phyloP scores from a whole-genome alignment of 2,329 filamentous ascomycete genomes.

The Botrytis deweyae region DNA sequence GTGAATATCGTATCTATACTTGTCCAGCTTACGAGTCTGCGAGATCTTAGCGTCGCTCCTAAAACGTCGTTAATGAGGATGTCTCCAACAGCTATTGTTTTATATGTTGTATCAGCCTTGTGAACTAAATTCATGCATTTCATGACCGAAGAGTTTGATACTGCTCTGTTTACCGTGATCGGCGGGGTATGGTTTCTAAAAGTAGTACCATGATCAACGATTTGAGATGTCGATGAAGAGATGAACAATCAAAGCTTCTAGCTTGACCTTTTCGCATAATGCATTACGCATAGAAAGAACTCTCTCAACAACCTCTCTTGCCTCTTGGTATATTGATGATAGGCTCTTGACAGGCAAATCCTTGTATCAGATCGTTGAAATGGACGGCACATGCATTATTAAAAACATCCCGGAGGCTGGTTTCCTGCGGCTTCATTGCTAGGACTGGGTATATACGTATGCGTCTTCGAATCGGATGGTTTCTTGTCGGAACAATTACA shows the following conservation, averaged over 20 bases:
- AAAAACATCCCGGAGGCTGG: neutral
- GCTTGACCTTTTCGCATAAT: conserved; percentile 1
- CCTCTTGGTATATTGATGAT: neutral
- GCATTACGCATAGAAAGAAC: neutral
- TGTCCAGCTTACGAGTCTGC: conserved; percentile 2
- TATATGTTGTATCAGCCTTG: conserved; percentile 19
- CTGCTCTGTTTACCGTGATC: neutral
- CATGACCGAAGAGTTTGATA: neutral
- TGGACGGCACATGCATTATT: neutral
- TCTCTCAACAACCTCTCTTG: neutral
- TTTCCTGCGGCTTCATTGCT: conserved; percentile 3
- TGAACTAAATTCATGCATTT: conserved; percentile 18
- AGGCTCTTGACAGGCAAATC: conserved; percentile 10
- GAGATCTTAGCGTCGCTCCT: neutral
- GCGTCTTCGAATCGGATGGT: neutral
- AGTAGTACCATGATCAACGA: neutral
- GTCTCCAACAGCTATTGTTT: conserved; percentile 21
- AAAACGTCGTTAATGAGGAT: neutral
- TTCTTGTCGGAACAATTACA: neutral
- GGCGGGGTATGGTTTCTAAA: conserved; percentile 7
- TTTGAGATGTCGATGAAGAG: conserved; percentile 15
- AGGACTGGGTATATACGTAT: neutral
- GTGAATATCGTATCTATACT: conserved; percentile 1
- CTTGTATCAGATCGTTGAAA: conserved; percentile 19
- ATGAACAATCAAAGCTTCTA: conserved; percentile 12